Evolutionary conservation across 768 basidiomycete species (phyloP).

Genomic region (Pulveroboletus sp.): DNA sequence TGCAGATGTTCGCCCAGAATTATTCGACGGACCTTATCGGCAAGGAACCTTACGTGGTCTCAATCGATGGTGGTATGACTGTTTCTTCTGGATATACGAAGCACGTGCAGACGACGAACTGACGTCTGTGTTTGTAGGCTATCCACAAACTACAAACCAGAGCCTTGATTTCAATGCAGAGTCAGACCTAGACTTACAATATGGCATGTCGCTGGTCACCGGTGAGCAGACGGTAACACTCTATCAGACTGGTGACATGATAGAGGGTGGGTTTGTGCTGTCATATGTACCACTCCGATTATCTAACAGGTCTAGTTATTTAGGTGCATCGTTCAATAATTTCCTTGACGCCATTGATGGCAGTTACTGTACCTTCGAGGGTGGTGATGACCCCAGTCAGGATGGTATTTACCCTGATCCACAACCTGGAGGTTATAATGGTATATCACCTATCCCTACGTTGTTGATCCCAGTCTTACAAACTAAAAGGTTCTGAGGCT

Average conservation of each 20-base stretch:
- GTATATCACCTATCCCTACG: slow-evolving; percentile 1
- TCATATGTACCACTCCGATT: background rate
- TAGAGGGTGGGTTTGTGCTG: slow-evolving; percentile 14
- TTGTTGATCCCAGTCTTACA: background rate
- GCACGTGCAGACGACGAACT: background rate
- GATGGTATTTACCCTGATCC: slow-evolving; percentile 29
- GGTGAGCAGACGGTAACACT: slow-evolving; percentile 27
- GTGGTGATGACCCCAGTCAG: slow-evolving; percentile 29
- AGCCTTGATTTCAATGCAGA: slow-evolving; percentile 24
- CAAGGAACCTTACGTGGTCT: slow-evolving; percentile 25
- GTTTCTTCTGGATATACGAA: background rate
- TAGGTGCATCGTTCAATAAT: slow-evolving; percentile 34
- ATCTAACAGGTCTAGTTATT: background rate
- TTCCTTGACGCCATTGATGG: slow-evolving; percentile 38
- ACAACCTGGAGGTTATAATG: slow-evolving; percentile 13
- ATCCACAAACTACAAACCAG: slow-evolving; percentile 19
- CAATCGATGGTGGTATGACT: slow-evolving; percentile 34
- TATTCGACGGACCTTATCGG: slow-evolving; percentile 19
- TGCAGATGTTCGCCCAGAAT: slow-evolving; percentile 31
- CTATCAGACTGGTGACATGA: slow-evolving; percentile 31
- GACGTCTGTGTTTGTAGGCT: slow-evolving; percentile 12
- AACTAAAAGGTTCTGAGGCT: slow-evolving; percentile 13
- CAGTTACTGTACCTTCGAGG: slow-evolving; percentile 34
- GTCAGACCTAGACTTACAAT: slow-evolving; percentile 31
- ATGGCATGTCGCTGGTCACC: slow-evolving; percentile 30